Evolutionary conservation across 2,329 filamentous ascomycete species (phyloP).

Genomic region (Sclerotinia glacialis): DNA sequence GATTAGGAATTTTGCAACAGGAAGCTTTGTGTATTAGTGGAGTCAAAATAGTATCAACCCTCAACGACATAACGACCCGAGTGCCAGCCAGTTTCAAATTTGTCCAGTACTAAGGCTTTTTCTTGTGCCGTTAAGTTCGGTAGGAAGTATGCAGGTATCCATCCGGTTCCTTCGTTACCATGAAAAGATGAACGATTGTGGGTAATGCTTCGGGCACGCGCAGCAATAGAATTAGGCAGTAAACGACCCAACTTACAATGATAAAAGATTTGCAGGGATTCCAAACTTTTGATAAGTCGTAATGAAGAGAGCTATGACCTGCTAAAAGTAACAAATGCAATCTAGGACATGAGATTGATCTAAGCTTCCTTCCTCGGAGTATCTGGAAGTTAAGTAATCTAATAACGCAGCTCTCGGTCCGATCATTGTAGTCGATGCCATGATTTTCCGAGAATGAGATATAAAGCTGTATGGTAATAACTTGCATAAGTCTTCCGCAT

Average conservation of each 20-base stretch:
- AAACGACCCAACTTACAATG: neutral
- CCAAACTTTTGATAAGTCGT: neutral
- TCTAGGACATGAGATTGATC: neutral
- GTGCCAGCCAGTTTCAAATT: neutral
- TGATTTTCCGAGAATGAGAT: neutral
- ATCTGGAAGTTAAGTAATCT: conserved; percentile 24
- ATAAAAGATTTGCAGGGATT: neutral
- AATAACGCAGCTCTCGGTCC: neutral
- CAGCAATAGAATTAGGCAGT: neutral
- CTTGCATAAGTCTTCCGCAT: neutral
- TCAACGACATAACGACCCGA: neutral
- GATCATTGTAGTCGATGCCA: neutral
- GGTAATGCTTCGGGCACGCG: neutral
- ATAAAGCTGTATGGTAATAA: neutral
- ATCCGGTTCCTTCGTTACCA: conserved; percentile 14
- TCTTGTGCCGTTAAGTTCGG: conserved; percentile 8
- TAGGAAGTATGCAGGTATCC: conserved; percentile 1
- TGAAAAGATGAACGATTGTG: conserved; percentile 6
- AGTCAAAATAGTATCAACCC: no score
- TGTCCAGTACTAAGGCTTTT: neutral
- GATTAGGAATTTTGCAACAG: neutral
- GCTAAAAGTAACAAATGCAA: conserved; percentile 5
- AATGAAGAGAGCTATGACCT: conserved; percentile 3
- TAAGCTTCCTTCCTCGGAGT: conserved; percentile 31
- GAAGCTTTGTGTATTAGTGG: neutral